phyloP scores from a whole-genome alignment of 176 grass and related monocot genomes.

The Carex scoparia region DNA sequence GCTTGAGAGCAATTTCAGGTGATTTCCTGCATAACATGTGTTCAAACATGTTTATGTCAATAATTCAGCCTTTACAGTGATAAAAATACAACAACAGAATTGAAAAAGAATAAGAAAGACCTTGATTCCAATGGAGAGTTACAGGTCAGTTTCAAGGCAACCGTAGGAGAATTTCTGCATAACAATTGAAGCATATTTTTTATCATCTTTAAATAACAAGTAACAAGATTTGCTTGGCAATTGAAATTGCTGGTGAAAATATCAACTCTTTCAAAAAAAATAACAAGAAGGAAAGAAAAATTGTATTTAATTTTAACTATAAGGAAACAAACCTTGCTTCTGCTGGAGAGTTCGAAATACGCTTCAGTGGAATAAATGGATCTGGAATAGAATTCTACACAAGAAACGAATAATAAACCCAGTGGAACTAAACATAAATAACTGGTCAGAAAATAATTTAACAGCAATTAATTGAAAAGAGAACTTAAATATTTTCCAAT shows the following conservation, averaged over 20 bases:
- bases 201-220: neutral
- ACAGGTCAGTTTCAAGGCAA: neutral
- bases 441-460: conserved; percentile 1
- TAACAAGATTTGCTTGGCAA: neutral
- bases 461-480: neutral
- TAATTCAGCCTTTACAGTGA: neutral
- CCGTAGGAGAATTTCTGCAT: neutral
- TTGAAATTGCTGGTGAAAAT: neutral
- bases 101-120: neutral
- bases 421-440: conserved; percentile 18
- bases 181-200: neutral
- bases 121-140: conserved; percentile 10
- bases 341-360: conserved; percentile 39
- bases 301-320: conserved; percentile 19
- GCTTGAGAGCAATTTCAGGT: conserved; percentile 32
- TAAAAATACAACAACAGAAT: neutral
- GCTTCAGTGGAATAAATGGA: conserved; percentile 42
- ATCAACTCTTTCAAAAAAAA: neutral
- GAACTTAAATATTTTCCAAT: conserved; percentile 19
- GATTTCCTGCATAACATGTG: conserved; percentile 59
- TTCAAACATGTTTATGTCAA: conserved; percentile 26
- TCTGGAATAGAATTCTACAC: conserved; percentile 38
- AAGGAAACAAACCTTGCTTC: conserved; percentile 34
- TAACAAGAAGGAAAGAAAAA: neutral
- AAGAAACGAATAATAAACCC: conserved; percentile 23